Evolutionary conservation across 2,329 filamentous ascomycete species (phyloP), one percentile per base, ranked within the genome.

Genomic region (Talaromyces sp.): DNA sequence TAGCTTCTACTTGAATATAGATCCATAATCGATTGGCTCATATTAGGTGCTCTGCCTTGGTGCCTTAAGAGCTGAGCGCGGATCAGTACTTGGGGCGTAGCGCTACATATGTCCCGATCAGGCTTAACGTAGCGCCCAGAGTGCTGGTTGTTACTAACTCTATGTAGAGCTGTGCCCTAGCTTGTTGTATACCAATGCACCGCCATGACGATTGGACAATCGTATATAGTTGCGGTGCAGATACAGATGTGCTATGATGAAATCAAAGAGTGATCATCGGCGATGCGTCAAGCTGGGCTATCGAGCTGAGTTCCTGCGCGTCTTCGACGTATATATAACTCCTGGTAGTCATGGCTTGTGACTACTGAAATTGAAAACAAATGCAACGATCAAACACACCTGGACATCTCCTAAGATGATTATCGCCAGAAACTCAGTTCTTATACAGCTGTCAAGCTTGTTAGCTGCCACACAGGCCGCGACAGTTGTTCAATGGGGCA

Each of bases 401-500:
- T 28, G 6, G 28, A 6, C 6, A 28, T 28, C 28, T 28, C 6
- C 6, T 6, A 6, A 28, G 6, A 52, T 52, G 52, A 56, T 56
- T 4, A 11, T 39, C 31, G 12, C 31, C 14, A 14, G 8, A 12
- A 1, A 2, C 9, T 23, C 35, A 39, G 6, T 44, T 44, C 12
- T 42, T n/a, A 23, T 58, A 7, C 55, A 44, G 33, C 18, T 44
- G 5, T 44, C 39, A 0, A 9, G 12, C n/a, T 18, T 58, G 12
- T 7, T 28, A 6, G 23, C 23, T 31, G 14, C n/a, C n/a, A 37
- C 25, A 2, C 12, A 25, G 8, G 55, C 33, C 8, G 23, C 35
- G 16, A 28, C 31, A 2, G 21, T 42, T n/a, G 48, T 61, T 54
- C 58, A 61, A 61, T 61, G 58, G 58, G 33, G 33, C 12, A 31